phyloP scores from a whole-genome alignment of 148 eudicot species.

The Beta vulgaris region DNA sequence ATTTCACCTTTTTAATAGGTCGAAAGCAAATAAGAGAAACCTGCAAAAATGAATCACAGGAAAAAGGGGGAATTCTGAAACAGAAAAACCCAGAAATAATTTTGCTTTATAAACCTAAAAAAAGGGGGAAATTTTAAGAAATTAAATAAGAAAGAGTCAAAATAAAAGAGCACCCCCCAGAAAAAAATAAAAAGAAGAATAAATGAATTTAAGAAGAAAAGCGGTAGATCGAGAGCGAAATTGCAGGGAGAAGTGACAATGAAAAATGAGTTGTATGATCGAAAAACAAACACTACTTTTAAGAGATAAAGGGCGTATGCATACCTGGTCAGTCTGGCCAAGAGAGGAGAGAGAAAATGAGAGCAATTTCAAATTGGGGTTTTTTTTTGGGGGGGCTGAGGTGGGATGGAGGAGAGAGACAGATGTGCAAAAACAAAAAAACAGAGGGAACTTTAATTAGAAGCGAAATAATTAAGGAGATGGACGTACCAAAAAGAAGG shows the following conservation, averaged over 20 bases:
- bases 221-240: slow-evolving; percentile 11
- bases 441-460: slow-evolving; percentile 17
- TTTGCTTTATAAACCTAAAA: slow-evolving; percentile 24
- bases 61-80: neutral
- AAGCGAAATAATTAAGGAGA: slow-evolving; percentile 2
- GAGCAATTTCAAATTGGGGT: neutral
- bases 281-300: neutral
- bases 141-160: neutral
- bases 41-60: slow-evolving; percentile 25
- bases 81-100: slow-evolving; percentile 13
- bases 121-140: neutral
- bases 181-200: slow-evolving; percentile 1
- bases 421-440: slow-evolving; percentile 5
- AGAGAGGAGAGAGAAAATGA: slow-evolving; percentile 4
- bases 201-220: neutral
- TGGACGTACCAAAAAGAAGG: neutral
- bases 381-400: neutral
- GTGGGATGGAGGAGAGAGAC: slow-evolving; percentile 1
- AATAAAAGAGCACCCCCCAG: slow-evolving; percentile 17
- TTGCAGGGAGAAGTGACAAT: slow-evolving; percentile 24
- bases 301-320: neutral
- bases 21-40: slow-evolving; percentile 23
- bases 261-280: slow-evolving; percentile 34
- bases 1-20: slow-evolving; percentile 26
- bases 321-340: slow-evolving; percentile 21